A percentile compares a stretch with the other conserved stretches of the same genome.
phyloP scores from a whole-genome alignment of 225 moss, liverwort and hornwort species.

The Antitrichia curtipendula region DNA sequence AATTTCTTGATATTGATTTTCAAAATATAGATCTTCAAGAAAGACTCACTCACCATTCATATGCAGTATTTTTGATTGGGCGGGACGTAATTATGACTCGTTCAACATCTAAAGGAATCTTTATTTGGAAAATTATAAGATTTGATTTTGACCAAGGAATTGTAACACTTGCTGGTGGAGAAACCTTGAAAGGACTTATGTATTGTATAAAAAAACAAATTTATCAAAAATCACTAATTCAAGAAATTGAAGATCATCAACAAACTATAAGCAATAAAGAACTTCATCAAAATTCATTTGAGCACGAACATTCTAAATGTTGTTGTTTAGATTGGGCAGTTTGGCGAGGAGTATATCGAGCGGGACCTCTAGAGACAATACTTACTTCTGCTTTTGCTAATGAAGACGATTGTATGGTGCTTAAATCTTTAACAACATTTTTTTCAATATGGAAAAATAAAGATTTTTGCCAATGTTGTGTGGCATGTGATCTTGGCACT shows the following conservation, averaged over 20 bases:
- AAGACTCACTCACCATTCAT: constrained; percentile 39
- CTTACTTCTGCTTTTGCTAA: constrained; percentile 3
- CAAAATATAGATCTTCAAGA: constrained; percentile 38
- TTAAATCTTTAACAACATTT: constrained; percentile 1
- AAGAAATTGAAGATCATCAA: background rate
- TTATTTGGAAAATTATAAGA: constrained; percentile 57
- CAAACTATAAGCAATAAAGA: background rate
- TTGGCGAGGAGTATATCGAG: constrained; percentile 9
- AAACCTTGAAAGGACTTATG: constrained; percentile 14
- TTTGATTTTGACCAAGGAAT: constrained; percentile 53
- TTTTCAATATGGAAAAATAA: constrained; percentile 13
- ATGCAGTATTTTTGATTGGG: constrained; percentile 37
- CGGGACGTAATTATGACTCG: constrained; percentile 26
- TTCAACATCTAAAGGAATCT: constrained; percentile 3
- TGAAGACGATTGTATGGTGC: constrained; percentile 5
- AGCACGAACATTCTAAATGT: background rate
- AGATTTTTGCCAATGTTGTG: constrained; percentile 3
- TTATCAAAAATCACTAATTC: background rate
- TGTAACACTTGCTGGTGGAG: constrained; percentile 19
- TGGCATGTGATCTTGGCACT: constrained; percentile 4
- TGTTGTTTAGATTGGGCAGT: constrained; percentile 12
- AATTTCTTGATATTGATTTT: constrained; percentile 69
- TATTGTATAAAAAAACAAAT: background rate
- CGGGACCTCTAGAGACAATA: constrained; percentile 2
- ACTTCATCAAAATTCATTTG: background rate